A percentile compares a stretch with the other conserved stretches of the same genome.
Evolutionary conservation across 2,329 filamentous ascomycete genomes (phyloP).

Genomic region (Juglanconis sp.): DNA sequence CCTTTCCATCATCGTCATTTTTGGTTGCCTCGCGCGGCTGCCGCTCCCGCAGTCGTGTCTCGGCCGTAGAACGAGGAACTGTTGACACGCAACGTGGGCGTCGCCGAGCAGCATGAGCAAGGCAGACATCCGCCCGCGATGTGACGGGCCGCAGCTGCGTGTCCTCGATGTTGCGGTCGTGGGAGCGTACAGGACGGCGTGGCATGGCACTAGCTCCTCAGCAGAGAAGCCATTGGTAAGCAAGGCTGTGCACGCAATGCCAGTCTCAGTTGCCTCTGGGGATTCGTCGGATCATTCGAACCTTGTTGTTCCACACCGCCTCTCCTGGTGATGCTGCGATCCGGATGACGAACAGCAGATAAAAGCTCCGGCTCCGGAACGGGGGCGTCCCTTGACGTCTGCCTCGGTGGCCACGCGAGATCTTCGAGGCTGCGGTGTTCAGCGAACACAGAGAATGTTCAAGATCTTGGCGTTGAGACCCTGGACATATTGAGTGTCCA

Average conservation of each 20-base stretch:
- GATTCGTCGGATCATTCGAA: neutral
- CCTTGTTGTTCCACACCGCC: neutral
- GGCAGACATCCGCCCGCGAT: constrained; percentile 2
- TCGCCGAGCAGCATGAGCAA: neutral
- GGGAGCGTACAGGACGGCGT: neutral
- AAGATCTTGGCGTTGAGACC: neutral
- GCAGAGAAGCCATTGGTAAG: neutral
- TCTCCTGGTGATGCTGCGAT: neutral
- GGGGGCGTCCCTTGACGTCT: neutral
- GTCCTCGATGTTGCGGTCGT: neutral
- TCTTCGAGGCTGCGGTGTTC: neutral
- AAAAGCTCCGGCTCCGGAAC: neutral
- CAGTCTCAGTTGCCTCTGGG: neutral
- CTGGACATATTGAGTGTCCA: neutral
- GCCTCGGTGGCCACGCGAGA: neutral
- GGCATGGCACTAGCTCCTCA: neutral
- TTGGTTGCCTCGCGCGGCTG: neutral
- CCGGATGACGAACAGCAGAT: neutral
- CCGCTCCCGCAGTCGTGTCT: constrained; percentile 11
- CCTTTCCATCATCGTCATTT: neutral
- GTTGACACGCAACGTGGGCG: constrained; percentile 1
- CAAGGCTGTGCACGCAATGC: neutral
- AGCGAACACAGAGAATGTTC: neutral
- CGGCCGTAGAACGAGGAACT: constrained; percentile 11
- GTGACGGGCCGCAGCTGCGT: neutral